Evolutionary conservation across 768 basidiomycete genomes (phyloP).

Genomic region (Pleurotus giganteus): DNA sequence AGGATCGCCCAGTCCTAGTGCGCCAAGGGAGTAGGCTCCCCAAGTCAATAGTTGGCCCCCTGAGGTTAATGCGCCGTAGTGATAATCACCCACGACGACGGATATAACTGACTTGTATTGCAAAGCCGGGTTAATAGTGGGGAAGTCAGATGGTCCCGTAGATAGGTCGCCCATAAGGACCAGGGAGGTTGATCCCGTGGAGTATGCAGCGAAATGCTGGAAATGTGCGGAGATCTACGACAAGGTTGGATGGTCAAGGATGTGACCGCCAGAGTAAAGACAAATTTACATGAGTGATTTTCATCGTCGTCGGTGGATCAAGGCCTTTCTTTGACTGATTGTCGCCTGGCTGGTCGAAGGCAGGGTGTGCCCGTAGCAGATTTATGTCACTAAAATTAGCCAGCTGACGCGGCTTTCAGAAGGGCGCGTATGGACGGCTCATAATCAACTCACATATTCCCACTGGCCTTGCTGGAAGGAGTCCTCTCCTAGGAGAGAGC

Average conservation of each 20-base stretch:
- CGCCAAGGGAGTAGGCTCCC: conserved; percentile 76
- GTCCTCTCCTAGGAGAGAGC: conserved; percentile 40
- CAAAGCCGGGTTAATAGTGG: conserved; percentile 67
- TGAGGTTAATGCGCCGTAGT: conserved; percentile 81
- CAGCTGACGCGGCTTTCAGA: conserved; percentile 42
- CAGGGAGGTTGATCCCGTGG: conserved; percentile 65
- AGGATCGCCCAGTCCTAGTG: conserved; percentile 85
- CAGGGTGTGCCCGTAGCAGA: conserved; percentile 42
- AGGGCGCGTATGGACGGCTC: not conserved
- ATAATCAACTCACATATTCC: conserved; percentile 61
- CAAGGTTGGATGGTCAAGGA: conserved; percentile 19
- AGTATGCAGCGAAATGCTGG: conserved; percentile 77
- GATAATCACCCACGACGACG: conserved; percentile 90
- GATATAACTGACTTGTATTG: conserved; percentile 82
- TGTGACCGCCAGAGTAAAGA: not conserved
- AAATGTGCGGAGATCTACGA: conserved; percentile 83
- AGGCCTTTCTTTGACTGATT: conserved; percentile 20
- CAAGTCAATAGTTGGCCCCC: conserved; percentile 78
- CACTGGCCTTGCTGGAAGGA: conserved; percentile 42
- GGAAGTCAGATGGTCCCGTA: conserved; percentile 41
- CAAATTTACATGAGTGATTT: conserved; percentile 74
- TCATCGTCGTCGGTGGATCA: conserved; percentile 43
- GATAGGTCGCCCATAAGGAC: conserved; percentile 67
- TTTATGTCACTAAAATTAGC: conserved; percentile 69
- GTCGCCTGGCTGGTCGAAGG: conserved; percentile 35